phyloP scores from a whole-genome alignment of 2,329 filamentous ascomycete species.

The Myriosclerotinia duriaeana region DNA sequence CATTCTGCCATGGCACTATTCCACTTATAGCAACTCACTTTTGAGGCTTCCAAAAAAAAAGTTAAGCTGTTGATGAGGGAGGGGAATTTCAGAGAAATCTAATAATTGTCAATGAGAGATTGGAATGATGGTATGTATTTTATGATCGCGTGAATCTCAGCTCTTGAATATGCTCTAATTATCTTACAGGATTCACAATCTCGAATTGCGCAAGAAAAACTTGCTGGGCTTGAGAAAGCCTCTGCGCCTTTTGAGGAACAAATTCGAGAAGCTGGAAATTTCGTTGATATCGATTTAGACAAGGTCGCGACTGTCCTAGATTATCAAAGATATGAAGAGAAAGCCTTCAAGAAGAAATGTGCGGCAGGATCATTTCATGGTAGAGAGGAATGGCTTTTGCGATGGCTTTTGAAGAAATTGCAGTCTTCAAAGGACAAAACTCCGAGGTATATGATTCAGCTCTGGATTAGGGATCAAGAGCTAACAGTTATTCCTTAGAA shows the following conservation, averaged over 20 bases:
- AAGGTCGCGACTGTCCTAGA: constrained; percentile 26
- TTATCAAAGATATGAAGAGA: constrained; percentile 3
- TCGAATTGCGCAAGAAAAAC: constrained; percentile 38
- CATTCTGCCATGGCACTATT: not conserved
- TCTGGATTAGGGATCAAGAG: not conserved
- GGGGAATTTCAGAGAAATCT: constrained; percentile 1
- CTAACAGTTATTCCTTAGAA: constrained; percentile 25
- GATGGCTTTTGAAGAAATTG: constrained; percentile 64
- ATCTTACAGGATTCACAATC: constrained; percentile 36
- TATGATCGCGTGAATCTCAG: not conserved
- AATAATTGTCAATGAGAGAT: constrained; percentile 5
- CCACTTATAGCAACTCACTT: constrained; percentile 9
- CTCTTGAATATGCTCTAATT: not conserved
- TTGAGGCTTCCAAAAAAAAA: constrained; percentile 15
- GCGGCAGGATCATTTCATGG: constrained; percentile 34
- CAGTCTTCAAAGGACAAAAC: constrained; percentile 43
- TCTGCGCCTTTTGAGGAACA: constrained; percentile 41
- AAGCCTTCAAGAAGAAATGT: constrained; percentile 15
- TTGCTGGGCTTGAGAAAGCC: constrained; percentile 40
- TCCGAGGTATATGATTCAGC: constrained; percentile 32
- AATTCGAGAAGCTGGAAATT: constrained; percentile 40
- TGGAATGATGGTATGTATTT: constrained; percentile 7
- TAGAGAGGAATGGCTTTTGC: constrained; percentile 64
- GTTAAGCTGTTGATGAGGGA: constrained; percentile 12
- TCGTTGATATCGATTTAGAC: constrained; percentile 38